Conservation (phyloP, 1,284 basidiomycete species). For the Trichosporon ovoides region DNA sequence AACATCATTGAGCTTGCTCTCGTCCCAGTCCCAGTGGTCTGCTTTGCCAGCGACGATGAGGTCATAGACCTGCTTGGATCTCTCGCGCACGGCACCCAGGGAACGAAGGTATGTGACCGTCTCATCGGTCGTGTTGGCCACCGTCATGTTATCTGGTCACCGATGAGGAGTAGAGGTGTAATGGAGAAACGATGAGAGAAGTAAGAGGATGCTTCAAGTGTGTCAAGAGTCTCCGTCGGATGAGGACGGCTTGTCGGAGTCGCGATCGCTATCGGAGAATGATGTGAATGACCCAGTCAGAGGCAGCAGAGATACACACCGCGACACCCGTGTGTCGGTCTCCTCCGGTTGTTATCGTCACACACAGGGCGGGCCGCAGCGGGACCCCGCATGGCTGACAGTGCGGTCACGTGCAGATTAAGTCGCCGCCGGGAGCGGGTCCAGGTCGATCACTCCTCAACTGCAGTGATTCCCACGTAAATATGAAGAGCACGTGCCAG, state of each 20-base stretch:
- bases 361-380: background rate
- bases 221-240: background rate
- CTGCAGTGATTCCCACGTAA: too few relatives aligned
- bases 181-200: background rate
- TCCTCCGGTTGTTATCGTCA: slow-evolving; percentile 5
- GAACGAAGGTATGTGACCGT: slow-evolving; percentile 65
- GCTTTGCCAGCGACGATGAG: slow-evolving; percentile 68
- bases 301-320: background rate
- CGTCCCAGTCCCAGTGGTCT: slow-evolving; percentile 79
- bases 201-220: background rate
- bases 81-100: slow-evolving; percentile 77
- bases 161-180: too few relatives aligned
- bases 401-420: background rate
- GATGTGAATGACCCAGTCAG: background rate
- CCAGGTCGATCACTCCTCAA: too few relatives aligned
- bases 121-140: background rate
- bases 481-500: too few relatives aligned
- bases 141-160: background rate
- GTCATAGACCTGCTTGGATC: slow-evolving; percentile 70
- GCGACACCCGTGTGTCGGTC: background rate
- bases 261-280: background rate
- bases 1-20: slow-evolving; percentile 64
- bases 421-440: too few relatives aligned
- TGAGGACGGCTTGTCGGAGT: background rate
- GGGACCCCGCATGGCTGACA: background rate